These are phyloP conservation scores for Dactylellina sp. DNA, from an alignment of 2,329 filamentous ascomycete genomes.

Conservation along the genomic window DNA sequence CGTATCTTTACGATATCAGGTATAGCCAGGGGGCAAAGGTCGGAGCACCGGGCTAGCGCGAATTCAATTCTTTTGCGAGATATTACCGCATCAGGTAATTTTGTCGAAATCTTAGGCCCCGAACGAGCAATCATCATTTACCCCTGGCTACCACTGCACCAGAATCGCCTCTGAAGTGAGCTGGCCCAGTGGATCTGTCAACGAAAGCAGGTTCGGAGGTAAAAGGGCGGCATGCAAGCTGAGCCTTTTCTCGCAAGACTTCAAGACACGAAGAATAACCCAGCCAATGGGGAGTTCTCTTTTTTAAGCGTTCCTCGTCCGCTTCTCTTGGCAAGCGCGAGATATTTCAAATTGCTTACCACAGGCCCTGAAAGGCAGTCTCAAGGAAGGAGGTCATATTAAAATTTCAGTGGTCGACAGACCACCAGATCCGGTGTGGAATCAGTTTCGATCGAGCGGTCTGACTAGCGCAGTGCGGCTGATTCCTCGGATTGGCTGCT, in stretches of 20 bases:
- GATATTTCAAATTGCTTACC: constrained; percentile 34
- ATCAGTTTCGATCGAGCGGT: constrained; percentile 7
- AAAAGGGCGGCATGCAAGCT: neutral
- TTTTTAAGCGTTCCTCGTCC: neutral
- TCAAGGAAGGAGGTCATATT: neutral
- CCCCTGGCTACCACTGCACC: constrained; percentile 3
- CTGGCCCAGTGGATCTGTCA: too few relatives aligned
- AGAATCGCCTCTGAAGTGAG: constrained; percentile 2
- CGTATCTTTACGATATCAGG: constrained; percentile 26
- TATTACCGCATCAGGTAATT: constrained; percentile 31
- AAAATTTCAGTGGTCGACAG: constrained; percentile 19
- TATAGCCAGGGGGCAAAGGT: constrained; percentile 7
- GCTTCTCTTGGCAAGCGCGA: constrained; percentile 2
- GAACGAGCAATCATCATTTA: neutral
- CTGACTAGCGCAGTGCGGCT: constrained; percentile 35
- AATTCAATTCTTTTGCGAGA: neutral
- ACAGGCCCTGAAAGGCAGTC: constrained; percentile 4
- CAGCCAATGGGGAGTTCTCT: constrained; percentile 10
- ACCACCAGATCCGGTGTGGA: neutral
- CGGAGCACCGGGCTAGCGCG: neutral
- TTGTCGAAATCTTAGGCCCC: constrained; percentile 4
- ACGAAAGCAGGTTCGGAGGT: neutral
- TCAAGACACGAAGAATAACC: neutral
- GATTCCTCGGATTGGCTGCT: constrained; percentile 23
- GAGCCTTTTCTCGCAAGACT: constrained; percentile 2